Evolutionary conservation across 495 filamentous ascomycete species (phyloP), one percentile per base, ranked within the genome.

Genomic region (Aspergillus asperescens): DNA sequence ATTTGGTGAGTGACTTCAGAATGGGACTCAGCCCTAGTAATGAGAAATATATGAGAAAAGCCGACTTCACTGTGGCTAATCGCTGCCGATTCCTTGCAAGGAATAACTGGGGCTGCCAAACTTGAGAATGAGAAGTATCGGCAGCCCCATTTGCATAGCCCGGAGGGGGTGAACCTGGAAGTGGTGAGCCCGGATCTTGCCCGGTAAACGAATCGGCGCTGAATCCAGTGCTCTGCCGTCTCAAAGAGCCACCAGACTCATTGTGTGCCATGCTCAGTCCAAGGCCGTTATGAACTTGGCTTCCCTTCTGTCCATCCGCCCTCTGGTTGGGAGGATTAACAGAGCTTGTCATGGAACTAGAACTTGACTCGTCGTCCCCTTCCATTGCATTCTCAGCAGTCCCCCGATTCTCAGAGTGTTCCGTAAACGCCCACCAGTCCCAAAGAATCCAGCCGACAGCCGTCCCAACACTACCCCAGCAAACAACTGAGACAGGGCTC

Each of bases 21-120:
- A 98, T 97, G 0, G 93, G 93, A 22, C 87, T 92, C 3, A 98
- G 79, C 4, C 91, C 93, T 13, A 96, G 79, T 23, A 98, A 76
- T 4, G 89, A 85, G 60, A 85, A 93, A 72, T 94, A 96, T 56
- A 98, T 98, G 28, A 98, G 77, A 23, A 94, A 72, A 1, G 93
- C 92, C 1, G 93, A 97, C 66, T 98, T 98, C 35, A 86, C 78
- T 0, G 86, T 89, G 1, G 79, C 74, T 2, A 91, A 68, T 1
- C 88, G 81, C 46, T 86, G 81, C 39, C 82, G 81, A 48, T 80
- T 85, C 19, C 82, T 77, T 1, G 77, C 76, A 0, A 83, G 83
- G 18, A 85, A 67, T 13, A 69, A 49, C 1, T 60, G 66, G 2
- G 62, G 57, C 31, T 54, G 60, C 18, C 41, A 58, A 19, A 41